Base-by-base conservation (phyloP, 371 early-diverging fungal genomes). In the Zopfochytrium polystomum region DNA sequence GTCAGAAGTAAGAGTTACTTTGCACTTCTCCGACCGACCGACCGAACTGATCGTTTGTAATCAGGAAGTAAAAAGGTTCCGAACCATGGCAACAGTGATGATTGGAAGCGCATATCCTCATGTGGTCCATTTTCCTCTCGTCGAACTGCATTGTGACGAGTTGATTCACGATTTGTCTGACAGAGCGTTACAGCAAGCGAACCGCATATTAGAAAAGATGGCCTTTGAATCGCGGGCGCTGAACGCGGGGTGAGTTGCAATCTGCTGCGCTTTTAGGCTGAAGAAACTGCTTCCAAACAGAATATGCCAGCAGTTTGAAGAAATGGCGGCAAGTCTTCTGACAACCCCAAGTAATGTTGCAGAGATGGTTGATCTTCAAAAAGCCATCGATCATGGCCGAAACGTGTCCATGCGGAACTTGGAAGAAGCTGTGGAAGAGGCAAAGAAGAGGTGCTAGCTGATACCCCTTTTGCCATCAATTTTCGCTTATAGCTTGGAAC, bases 301-400 rank as follows among this genome's bases (percentile, higher is more conserved):
- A 26, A 61, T 78, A 32, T 67, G 67, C 55, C 58, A 59, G 45
- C 9, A 34, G 11, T 80, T 77, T 67, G 77, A 77, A 52, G 76
- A 74, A 23, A 75, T 81, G 27, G 60, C 80, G 1, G 54, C 64
- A 25, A 64, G 34, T 18, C 62, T 81, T 33, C 53, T 67, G 0
- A 70, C 74, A 7, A 31, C 52, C 9, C 82, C 82, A 3, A 52
- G 55, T n/a, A 75, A 63, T 42, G 82, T 81, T 15, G 75, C 74
- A 34, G 82, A 81, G 31, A 81, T 81, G 82, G 78, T 78, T 13
- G 48, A 32, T 2, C 60, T 81, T 52, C 77, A 78, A 58, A 79
- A 81, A 58, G 67, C 60, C 33, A 60, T 77, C 2, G 79, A 78
- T 20, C 57, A 60, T 1, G 66, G 68, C 18, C 25, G 76, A 48